phyloP scores from a whole-genome alignment of 371 early-diverging fungal genomes.

The Choanephora cucurbitarum region DNA sequence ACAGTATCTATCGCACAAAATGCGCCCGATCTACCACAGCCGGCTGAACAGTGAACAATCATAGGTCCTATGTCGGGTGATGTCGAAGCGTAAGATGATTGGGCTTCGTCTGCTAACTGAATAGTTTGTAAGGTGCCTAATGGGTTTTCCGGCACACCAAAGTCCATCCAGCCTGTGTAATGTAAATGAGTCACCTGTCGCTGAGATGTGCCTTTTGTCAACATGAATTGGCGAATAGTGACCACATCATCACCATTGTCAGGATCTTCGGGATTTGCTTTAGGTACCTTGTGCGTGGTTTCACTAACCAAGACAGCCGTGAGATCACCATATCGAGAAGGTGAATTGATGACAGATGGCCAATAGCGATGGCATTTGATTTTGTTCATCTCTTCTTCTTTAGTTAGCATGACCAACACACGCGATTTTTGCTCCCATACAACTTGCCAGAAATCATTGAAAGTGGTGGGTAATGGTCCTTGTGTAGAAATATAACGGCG shows the following conservation, averaged over 20 bases:
- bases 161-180: conserved; percentile 91
- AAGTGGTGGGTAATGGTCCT: conserved; percentile 83
- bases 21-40: conserved; percentile 96
- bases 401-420: conserved; percentile 90
- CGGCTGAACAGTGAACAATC: conserved; percentile 97
- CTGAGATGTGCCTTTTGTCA: conserved; percentile 11
- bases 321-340: conserved; percentile 43
- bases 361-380: conserved; percentile 79
- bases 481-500: conserved; percentile 83
- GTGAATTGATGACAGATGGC: conserved; percentile 50
- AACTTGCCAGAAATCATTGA: conserved; percentile 90
- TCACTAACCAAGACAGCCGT: conserved; percentile 30
- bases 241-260: conserved; percentile 37
- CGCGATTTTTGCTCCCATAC: conserved; percentile 79
- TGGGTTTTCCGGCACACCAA: conserved; percentile 74
- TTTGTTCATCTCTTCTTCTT: conserved; percentile 79
- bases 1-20: conserved; percentile 86
- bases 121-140: conserved; percentile 61
- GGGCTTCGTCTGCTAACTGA: conserved; percentile 60
- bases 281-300: conserved; percentile 24
- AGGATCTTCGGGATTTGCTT: conserved; percentile 3
- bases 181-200: conserved; percentile 73
- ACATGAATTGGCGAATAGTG: conserved; percentile 23
- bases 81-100: conserved; percentile 10
- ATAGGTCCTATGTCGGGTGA: conserved; percentile 58